Percentiles rank a stretch among this genome's conserved stretches.
Evolutionary conservation across 2,329 filamentous ascomycete genomes (phyloP).

Genomic region (Cordyceps fumosorosea): DNA sequence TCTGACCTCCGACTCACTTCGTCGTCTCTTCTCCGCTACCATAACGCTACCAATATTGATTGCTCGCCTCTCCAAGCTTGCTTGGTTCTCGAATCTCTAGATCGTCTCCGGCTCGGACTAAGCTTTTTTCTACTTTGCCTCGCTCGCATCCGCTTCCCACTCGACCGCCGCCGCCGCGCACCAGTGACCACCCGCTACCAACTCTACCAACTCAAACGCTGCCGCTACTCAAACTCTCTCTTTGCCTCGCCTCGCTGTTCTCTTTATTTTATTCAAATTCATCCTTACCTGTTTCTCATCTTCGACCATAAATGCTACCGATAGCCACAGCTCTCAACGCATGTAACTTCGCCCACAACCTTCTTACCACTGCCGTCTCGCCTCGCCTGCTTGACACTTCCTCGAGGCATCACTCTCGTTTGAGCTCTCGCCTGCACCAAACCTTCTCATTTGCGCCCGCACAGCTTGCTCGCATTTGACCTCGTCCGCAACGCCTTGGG

Average conservation of each 20-base stretch:
- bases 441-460: neutral
- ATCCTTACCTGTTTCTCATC: neutral
- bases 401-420: neutral
- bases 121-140: neutral
- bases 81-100: neutral
- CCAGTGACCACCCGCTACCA: neutral
- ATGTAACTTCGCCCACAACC: neutral
- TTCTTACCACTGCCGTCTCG: neutral
- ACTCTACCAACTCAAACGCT: neutral
- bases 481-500: neutral
- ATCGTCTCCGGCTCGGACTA: neutral
- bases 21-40: neutral
- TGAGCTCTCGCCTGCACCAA: neutral
- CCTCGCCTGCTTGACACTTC: neutral
- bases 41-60: neutral
- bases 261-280: neutral
- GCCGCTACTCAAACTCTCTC: neutral
- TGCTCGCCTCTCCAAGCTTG: neutral
- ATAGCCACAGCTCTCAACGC: neutral
- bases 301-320: neutral
- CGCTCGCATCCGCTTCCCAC: neutral
- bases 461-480: neutral
- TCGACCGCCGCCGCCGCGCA: neutral
- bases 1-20: neutral
- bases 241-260: slow-evolving; percentile 9